Conservation (phyloP, 257 asterid species). For the Vinca minor region DNA sequence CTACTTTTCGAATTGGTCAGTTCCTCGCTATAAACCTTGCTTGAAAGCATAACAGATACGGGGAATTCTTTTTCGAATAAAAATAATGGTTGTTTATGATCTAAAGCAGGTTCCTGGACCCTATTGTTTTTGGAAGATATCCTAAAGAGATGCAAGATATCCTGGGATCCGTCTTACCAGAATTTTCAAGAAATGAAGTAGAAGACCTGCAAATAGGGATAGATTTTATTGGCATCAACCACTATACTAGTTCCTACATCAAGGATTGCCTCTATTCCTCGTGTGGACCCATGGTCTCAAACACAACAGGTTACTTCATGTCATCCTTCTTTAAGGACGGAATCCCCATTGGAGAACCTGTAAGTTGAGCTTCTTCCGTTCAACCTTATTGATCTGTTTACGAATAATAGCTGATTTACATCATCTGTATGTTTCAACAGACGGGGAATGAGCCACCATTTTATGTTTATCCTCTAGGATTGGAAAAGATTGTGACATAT, state of each 20-base stretch:
- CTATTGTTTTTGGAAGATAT: constrained; percentile 7
- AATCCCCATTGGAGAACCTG: constrained; percentile 11
- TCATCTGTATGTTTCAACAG: constrained; percentile 13
- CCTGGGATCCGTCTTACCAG: constrained; percentile 16
- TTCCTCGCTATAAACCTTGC: neutral
- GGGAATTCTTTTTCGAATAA: neutral
- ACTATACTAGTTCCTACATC: constrained; percentile 14
- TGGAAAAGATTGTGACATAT: constrained; percentile 25
- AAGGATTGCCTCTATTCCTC: constrained; percentile 10
- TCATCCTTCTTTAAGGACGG: neutral
- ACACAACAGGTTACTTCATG: neutral
- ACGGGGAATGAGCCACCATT: constrained; percentile 11
- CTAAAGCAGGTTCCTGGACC: constrained; percentile 8
- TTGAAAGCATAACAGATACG: neutral
- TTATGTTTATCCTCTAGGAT: constrained; percentile 9
- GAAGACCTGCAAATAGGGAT: constrained; percentile 10
- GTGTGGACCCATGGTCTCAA: constrained; percentile 6
- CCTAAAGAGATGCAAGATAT: constrained; percentile 22
- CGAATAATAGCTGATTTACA: neutral
- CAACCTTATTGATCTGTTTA: neutral
- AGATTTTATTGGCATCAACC: constrained; percentile 20
- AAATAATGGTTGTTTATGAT: neutral
- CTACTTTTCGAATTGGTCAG: constrained; percentile 10
- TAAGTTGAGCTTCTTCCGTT: neutral
- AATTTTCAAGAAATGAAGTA: constrained; percentile 16